These are phyloP conservation scores for Penicillium sp. DNA, from an alignment of 2,329 filamentous ascomycete genomes.

Conservation along the genomic window DNA sequence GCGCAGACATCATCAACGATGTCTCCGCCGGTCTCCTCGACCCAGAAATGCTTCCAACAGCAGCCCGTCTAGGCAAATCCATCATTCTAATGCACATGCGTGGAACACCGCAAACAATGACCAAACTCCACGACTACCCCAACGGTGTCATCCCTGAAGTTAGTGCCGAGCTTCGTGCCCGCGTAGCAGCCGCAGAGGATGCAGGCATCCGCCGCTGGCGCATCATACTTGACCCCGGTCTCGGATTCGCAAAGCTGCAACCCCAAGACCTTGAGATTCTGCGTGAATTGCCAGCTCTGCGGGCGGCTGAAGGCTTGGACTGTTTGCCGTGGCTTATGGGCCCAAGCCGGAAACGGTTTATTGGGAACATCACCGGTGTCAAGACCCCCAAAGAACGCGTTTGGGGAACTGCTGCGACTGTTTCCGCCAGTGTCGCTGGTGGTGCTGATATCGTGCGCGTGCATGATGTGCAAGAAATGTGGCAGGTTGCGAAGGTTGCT, in stretches of 20 bases:
- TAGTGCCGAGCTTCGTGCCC: conserved; percentile 65
- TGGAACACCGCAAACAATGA: conserved; percentile 82
- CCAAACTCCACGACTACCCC: conserved; percentile 65
- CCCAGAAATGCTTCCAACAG: conserved; percentile 74
- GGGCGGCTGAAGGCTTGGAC: conserved; percentile 40
- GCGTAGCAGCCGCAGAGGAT: conserved; percentile 72
- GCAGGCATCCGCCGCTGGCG: conserved; percentile 90
- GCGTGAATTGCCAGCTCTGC: conserved; percentile 63
- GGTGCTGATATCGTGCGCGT: conserved; percentile 91
- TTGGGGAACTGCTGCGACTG: conserved; percentile 86
- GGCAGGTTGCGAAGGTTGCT: conserved; percentile 77
- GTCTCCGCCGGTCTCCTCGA: conserved; percentile 82
- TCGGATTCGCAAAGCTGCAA: conserved; percentile 87
- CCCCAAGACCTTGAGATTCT: conserved; percentile 81
- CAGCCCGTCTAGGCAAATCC: conserved; percentile 74
- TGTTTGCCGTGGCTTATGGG: conserved; percentile 88
- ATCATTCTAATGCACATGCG: conserved; percentile 93
- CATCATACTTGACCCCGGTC: conserved; percentile 88
- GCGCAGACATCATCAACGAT: conserved; percentile 93
- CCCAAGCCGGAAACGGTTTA: conserved; percentile 83
- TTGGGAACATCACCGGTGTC: conserved; percentile 79
- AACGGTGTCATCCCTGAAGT: conserved; percentile 66
- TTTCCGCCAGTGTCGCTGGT: conserved; percentile 79
- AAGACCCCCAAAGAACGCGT: conserved; percentile 66
- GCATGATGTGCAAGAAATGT: conserved; percentile 88